A percentile compares a stretch with the other conserved stretches of the same genome.
Evolutionary conservation across 148 eudicot genomes (phyloP).

Genomic region (Euryodendron excelsum): DNA sequence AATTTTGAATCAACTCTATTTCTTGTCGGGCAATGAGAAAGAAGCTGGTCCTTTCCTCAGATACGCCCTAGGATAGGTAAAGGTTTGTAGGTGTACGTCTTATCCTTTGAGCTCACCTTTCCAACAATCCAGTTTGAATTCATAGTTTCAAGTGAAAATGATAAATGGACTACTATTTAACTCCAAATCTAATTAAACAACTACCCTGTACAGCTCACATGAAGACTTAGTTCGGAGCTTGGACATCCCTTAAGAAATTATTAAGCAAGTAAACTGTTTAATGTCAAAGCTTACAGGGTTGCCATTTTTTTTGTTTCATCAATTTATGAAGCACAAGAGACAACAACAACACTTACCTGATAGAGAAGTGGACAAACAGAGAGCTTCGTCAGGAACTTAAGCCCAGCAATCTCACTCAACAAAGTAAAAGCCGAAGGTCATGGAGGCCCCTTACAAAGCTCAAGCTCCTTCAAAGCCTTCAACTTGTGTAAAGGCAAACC

Average conservation of each 20-base stretch:
- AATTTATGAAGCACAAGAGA: too few species aligned
- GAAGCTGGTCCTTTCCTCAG: neutral
- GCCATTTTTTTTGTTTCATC: too few species aligned
- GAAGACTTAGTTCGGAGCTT: too few species aligned
- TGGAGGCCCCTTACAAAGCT: constrained; percentile 58
- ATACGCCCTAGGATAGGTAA: neutral
- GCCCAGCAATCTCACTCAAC: constrained; percentile 64
- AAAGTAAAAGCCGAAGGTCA: constrained; percentile 46
- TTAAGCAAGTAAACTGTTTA: too few species aligned
- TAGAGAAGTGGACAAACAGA: constrained; percentile 85
- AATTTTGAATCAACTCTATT: too few species aligned
- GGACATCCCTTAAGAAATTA: too few species aligned
- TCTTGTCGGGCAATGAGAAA: neutral
- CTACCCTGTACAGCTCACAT: too few species aligned
- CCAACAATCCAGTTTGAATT: neutral
- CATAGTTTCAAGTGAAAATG: too few species aligned
- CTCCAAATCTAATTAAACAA: too few species aligned
- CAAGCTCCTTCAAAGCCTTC: constrained; percentile 69
- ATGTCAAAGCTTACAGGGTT: too few species aligned
- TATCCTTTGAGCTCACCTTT: neutral
- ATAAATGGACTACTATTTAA: too few species aligned
- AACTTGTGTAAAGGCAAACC: constrained; percentile 59
- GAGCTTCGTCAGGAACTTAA: constrained; percentile 61
- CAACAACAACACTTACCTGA: constrained; percentile 46
- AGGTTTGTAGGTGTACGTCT: too few species aligned